A percentile compares a stretch with the other conserved stretches of the same genome.
Conservation (phyloP, 345 rosid species). For the Psidium friedrichsthalianum region DNA sequence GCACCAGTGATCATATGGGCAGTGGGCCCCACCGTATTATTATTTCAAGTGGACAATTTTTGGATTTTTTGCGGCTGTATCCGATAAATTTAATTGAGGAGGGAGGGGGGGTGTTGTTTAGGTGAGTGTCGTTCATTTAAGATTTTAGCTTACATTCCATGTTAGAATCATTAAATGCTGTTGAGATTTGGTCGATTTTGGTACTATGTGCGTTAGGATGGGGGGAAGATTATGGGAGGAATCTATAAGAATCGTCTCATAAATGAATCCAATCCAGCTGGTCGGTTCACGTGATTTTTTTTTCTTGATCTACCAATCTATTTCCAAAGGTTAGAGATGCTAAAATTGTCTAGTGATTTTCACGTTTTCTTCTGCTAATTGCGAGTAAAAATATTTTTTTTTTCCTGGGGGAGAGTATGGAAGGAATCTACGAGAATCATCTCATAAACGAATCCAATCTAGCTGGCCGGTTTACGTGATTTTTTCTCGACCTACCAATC, state of each 20-base stretch:
- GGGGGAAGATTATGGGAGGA: background rate
- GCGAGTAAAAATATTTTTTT: too few relatives aligned
- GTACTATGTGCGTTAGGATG: background rate
- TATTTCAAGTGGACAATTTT: background rate
- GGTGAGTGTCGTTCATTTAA: background rate
- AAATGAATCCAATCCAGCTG: background rate
- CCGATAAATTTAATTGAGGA: background rate
- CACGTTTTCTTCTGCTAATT: too few relatives aligned
- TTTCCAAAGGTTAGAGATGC: too few relatives aligned
- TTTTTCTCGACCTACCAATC: background rate
- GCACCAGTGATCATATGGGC: background rate
- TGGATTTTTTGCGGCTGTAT: background rate
- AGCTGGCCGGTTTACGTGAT: rapidly evolving
- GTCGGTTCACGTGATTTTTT: background rate
- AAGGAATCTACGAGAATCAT: background rate
- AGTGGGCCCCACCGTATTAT: background rate
- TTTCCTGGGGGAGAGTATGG: too few relatives aligned
- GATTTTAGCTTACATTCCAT: background rate
- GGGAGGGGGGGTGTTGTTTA: background rate
- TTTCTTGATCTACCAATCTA: background rate
- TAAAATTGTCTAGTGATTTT: too few relatives aligned
- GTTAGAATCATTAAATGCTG: background rate
- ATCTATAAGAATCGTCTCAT: background rate
- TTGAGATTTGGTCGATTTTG: background rate
- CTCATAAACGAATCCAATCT: background rate